Evolutionary conservation across 106 monocot species (phyloP).

Genomic region (Acorus gramineus): DNA sequence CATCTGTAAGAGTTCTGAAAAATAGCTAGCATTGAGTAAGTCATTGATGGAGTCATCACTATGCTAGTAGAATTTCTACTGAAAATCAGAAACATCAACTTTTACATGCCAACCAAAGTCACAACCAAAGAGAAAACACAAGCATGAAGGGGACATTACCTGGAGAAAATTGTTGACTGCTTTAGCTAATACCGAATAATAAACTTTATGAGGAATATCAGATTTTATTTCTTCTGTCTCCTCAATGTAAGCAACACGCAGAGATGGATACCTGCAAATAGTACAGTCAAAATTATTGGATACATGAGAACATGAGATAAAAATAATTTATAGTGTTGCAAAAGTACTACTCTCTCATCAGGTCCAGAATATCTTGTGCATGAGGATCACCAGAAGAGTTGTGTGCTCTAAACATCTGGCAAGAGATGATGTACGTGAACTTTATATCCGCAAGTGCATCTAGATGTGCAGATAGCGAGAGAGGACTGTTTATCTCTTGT

Average conservation of each 20-base stretch:
- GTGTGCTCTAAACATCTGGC: slow-evolving; percentile 55
- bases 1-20: no score
- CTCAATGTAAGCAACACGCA: slow-evolving; percentile 67
- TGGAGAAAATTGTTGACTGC: slow-evolving; percentile 56
- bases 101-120: no score
- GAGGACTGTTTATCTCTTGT: slow-evolving; percentile 26
- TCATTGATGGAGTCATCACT: no score
- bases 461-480: slow-evolving; percentile 25
- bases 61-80: no score
- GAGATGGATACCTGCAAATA: slow-evolving; percentile 47
- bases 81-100: no score
- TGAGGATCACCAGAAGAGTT: slow-evolving; percentile 47
- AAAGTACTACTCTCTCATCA: slow-evolving; percentile 43
- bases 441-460: slow-evolving; percentile 63
- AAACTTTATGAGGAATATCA: slow-evolving; percentile 29
- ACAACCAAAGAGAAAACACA: neutral
- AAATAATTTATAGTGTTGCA: neutral
- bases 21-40: no score
- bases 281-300: neutral
- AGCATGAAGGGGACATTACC: slow-evolving; percentile 24
- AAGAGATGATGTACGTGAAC: slow-evolving; percentile 69
- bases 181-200: slow-evolving; percentile 62
- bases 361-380: slow-evolving; percentile 66
- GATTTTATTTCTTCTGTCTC: slow-evolving; percentile 46
- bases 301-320: neutral